phyloP scores from a whole-genome alignment of 441 rosid genomes.

The Geranium incanum region DNA sequence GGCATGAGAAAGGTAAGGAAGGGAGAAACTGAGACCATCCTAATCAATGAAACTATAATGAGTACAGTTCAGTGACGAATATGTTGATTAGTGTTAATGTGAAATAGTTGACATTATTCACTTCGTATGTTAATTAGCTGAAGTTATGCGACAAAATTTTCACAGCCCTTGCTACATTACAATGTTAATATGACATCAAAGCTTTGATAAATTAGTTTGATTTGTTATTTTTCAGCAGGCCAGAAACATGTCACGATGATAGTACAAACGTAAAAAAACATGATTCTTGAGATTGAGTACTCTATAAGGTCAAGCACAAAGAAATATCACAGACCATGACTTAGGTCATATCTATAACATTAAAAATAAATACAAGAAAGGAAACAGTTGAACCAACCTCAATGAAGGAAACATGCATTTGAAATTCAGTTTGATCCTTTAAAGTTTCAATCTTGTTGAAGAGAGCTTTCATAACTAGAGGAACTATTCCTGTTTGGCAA shows the following conservation, averaged over 20 bases:
- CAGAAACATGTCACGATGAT: not conserved
- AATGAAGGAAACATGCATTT: slow-evolving; percentile 83
- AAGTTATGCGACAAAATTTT: too few species aligned
- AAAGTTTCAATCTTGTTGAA: slow-evolving; percentile 71
- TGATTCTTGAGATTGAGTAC: not conserved
- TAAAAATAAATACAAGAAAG: slow-evolving; percentile 10
- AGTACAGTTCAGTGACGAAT: not conserved
- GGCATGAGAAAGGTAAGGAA: not conserved
- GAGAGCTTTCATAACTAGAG: slow-evolving; percentile 78
- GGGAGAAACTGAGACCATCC: not conserved
- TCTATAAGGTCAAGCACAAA: not conserved
- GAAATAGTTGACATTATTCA: not conserved
- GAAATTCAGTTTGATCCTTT: slow-evolving; percentile 74
- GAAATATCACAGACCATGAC: not conserved
- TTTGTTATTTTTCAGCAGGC: not conserved
- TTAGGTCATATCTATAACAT: slow-evolving; percentile 9
- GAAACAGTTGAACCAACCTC: slow-evolving; percentile 50
- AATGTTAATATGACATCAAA: not conserved
- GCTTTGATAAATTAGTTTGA: not conserved
- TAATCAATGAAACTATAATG: not conserved
- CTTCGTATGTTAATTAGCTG: too few species aligned
- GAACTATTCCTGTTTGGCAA: slow-evolving; percentile 64
- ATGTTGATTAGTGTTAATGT: not conserved
- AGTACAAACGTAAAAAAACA: not conserved
- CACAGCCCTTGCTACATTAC: too few species aligned